Conservation (phyloP, 768 basidiomycete species). For the Clathrus columnatus region DNA sequence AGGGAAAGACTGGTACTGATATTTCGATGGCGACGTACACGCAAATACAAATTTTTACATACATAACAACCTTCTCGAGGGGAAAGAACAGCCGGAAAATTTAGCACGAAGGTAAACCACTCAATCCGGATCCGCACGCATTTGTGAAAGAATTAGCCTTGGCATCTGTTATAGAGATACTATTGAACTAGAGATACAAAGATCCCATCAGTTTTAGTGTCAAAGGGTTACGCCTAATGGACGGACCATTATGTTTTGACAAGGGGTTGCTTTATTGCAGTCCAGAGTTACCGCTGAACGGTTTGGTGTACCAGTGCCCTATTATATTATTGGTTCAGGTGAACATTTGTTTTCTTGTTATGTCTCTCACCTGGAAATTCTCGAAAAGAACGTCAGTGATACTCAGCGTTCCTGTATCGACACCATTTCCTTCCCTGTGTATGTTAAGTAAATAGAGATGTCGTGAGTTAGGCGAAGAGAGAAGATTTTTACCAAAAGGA, state of each 20-base stretch:
- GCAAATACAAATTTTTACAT: no score
- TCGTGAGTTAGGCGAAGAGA: conserved; percentile 12
- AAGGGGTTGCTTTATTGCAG: conserved; percentile 19
- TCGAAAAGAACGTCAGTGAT: background rate
- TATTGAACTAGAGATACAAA: conserved; percentile 8
- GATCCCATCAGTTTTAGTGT: background rate
- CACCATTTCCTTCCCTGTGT: background rate
- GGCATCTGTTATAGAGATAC: conserved; percentile 11
- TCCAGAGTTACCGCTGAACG: conserved; percentile 18
- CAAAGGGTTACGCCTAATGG: background rate
- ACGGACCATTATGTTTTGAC: conserved; percentile 11
- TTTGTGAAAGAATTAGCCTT: conserved; percentile 15
- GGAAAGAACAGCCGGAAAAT: no score
- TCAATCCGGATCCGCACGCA: conserved; percentile 17
- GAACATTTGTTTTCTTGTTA: background rate
- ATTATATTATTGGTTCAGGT: background rate
- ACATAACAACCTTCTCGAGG: no score
- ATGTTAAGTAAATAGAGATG: background rate
- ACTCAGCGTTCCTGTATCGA: conserved; percentile 13
- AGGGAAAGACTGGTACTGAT: no score
- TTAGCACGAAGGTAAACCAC: conserved; percentile 13
- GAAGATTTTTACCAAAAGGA: conserved; percentile 11
- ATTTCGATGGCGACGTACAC: no score
- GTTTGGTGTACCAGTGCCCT: conserved; percentile 18
- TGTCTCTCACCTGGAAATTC: background rate